These are phyloP conservation scores for Cutaneotrichosporon dermatis DNA, from an alignment of 1,284 basidiomycete species.

Conservation along the genomic window DNA sequence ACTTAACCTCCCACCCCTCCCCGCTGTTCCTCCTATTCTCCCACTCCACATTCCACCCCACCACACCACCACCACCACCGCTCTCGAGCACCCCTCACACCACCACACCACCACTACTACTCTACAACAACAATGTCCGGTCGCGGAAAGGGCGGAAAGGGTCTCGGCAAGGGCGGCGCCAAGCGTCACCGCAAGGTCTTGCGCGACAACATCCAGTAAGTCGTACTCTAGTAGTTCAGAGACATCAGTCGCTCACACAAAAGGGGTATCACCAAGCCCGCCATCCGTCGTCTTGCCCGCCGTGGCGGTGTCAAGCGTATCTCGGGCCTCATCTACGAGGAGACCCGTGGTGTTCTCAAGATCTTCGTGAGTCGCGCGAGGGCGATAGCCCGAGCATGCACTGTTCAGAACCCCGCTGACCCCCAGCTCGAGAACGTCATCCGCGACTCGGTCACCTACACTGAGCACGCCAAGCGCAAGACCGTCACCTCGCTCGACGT, in stretches of 20 bases:
- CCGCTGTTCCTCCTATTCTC: not conserved
- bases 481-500: conserved; percentile 73
- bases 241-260: not conserved
- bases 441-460: conserved; percentile 82
- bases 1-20: not conserved
- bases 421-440: conserved; percentile 59
- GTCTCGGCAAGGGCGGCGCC: conserved; percentile 79
- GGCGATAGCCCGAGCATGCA: too few species aligned
- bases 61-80: not conserved
- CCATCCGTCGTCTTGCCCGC: conserved; percentile 88
- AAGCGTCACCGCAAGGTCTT: conserved; percentile 81
- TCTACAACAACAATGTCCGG: conserved; percentile 59
- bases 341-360: conserved; percentile 80
- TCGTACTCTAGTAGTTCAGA: not conserved
- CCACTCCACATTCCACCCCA: not conserved
- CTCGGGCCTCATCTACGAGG: conserved; percentile 87
- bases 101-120: conserved; percentile 17
- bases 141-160: conserved; percentile 72
- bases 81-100: not conserved
- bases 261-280: conserved; percentile 74
- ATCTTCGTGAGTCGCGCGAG: conserved; percentile 61
- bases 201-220: conserved; percentile 75
- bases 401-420: too few species aligned
- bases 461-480: conserved; percentile 90
- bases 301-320: conserved; percentile 95